Base-by-base conservation (phyloP, 208 protist genomes). In the Trypanosoma avium region DNA sequence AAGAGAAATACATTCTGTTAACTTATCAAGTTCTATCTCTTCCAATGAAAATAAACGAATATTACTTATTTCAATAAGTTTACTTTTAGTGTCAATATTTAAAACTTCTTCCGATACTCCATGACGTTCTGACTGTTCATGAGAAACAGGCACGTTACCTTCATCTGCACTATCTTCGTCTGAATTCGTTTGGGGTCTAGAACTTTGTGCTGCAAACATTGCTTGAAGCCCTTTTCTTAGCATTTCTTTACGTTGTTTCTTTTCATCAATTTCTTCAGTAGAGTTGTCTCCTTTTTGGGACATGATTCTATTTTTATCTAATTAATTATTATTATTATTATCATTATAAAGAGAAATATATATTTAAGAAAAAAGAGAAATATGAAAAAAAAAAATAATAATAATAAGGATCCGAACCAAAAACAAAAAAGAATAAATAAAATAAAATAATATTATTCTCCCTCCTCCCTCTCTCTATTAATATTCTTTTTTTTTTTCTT, bases 21-120 rank as follows among this genome's bases (percentile, higher is more conserved):
- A 73, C 12, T 74, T 68, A 17, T 81, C 75, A 4, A 93, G 45
- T 24, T 92, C 84, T 0, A 97, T 27, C 38, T 96, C 90, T 27
- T 91, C 82, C n/a, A 97, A 75, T 0, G 80, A 73, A 73, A 96
- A 96, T 0, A 96, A 62, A 4, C 91, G 91, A 50, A 96, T 79
- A 40, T 93, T 93, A 12, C 73, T 78, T 12, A 96, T 86, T 42
- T 96, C 87, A 22, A 96, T 78, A 8, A 82, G 60, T 33, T 73
- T 58, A 29, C 55, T 77, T 21, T 82, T 72, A 4, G 76, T 79
- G 50, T 90, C 74, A 26, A 92, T 78, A 5, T 62, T 43, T 24
- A 94, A 68, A n/a, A 79, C 46, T 50, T 81, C 78, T 13, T 68
- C 61, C n/a, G 69, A 47, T 32, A 52, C 33, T 32, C 54, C 43